Base-by-base conservation (phyloP, 768 basidiomycete species). In the Lactifluus rugatus region DNA sequence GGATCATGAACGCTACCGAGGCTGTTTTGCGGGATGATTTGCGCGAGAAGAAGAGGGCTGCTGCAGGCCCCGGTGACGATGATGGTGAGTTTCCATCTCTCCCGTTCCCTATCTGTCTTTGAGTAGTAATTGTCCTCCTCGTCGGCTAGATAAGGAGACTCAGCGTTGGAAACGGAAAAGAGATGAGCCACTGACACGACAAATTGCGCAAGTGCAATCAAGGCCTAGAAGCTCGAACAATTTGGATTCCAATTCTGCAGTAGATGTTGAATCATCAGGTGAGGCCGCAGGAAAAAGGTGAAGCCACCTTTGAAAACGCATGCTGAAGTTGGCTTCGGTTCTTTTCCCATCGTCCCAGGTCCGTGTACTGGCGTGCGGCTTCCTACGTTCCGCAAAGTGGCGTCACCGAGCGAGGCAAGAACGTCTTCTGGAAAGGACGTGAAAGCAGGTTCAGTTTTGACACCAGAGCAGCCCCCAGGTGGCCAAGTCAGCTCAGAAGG, bases 111-210 rank as follows among this genome's bases (percentile, higher is more conserved):
- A n/a, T n/a, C n/a, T n/a, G n/a, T n/a, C n/a, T n/a, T n/a, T 42
- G 3, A 34, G 5, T 31, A 42, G 19, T 5, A 26, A 49, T 44
- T 3, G 19, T 32, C 34, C 10, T 44, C 21, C 5, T 31, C 13
- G 6, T 7, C 3, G 26, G 14, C 9, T 28, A 49, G 48, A 37
- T 6, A 31, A 25, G 16, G 42, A 54, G 2, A 1, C 5, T 17
- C 7, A 3, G 11, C 52, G 54, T 34, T 49, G 58, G 58, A 49
- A 2, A 31, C 25, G 41, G 31, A 59, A 59, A 31, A n/a, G n/a
- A n/a, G n/a, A 44, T 16, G 21, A 2, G 41, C 14, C 23, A 5
- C 7, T 21, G 39, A 11, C 19, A 0, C 26, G n/a, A 1, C 52
- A 7, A 4, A 47, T 8, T 19, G 14, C 11, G 31, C n/a, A n/a